Conservation (phyloP, 1,284 basidiomycete species). For the Neolentinus lepideus region DNA sequence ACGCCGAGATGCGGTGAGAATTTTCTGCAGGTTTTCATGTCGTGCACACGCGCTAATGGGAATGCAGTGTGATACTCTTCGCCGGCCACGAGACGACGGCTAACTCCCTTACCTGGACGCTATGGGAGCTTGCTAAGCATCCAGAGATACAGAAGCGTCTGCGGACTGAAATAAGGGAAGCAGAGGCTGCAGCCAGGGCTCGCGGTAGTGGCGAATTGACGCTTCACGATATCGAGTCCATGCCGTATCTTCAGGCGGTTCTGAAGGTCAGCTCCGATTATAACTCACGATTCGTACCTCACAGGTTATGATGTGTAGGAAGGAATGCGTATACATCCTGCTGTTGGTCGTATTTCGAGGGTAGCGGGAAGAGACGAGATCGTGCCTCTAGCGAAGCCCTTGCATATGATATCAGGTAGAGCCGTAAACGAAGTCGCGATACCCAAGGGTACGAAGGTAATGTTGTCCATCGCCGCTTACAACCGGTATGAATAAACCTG, state of each 20-base stretch:
- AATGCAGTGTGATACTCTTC: conserved; percentile 26
- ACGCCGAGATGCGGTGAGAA: conserved; percentile 45
- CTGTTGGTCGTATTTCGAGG: not conserved
- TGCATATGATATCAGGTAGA: not conserved
- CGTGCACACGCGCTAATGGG: no score
- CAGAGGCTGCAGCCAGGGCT: conserved; percentile 19
- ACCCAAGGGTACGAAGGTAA: not conserved
- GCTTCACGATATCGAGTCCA: conserved; percentile 38
- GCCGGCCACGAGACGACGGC: conserved; percentile 51
- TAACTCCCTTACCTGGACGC: conserved; percentile 13
- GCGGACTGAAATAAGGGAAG: conserved; percentile 29
- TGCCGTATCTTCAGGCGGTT: conserved; percentile 43
- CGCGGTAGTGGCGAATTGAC: conserved; percentile 35
- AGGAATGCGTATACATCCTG: not conserved
- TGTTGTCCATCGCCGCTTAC: not conserved
- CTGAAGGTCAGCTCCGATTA: conserved; percentile 35
- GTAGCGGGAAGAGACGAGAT: not conserved
- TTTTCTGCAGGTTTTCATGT: no score
- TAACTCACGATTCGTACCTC: not conserved
- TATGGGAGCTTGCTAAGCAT: not conserved
- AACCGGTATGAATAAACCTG: no score
- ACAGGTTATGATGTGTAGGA: not conserved
- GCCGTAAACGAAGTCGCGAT: not conserved
- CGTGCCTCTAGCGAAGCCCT: not conserved
- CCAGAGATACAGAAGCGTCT: not conserved